Evolutionary conservation across 768 basidiomycete genomes (phyloP), one percentile per base, ranked within the genome.

Genomic region (Agaricus blazei): DNA sequence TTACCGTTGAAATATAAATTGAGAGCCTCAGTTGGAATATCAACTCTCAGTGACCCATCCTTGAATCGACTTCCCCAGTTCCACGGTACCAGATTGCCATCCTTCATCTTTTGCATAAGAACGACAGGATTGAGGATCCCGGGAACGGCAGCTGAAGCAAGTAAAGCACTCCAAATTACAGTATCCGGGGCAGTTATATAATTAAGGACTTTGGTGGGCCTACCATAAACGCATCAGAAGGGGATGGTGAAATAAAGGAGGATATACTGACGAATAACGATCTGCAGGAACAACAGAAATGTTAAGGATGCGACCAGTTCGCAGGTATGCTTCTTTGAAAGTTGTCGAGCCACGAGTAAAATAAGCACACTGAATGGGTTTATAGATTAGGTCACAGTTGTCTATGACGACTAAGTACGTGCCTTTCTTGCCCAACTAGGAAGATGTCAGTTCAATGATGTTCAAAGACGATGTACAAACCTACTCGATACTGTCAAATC

Each of bases 161-260:
- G 71, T 37, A 90, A 63, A 2, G 88, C 87, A 43, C 81, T 85
- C 88, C 88, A 91, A 52, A 90, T 88, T 19, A 90, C 74, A 3
- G 87, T 89, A 67, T 98, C 90, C 0, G 97, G 97, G n/a, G 94
- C 90, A 19, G 93, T 95, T 58, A 98, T 81, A 64, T 97, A 93
- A 67, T 98, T 99, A 9, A 99, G 75, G 2, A 99, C 72, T 69
- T 98, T 98, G 2, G 97, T 98, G 1, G 97, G 97, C 11, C 91
- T 93, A 41, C 15, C 45, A 19, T 46, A 38, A 34, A 15, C 24
- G 51, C 58, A 57, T 64, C 1, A 61, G 53, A 19, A 37, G 28
- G 28, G 36, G 44, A 44, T 12, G 29, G 38, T 38, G 23, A 5
- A 57, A 24, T 42, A 24, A 45, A 11, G 26, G 61, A 34, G 34